phyloP scores from a whole-genome alignment of 331 rosid species.

The Erythrophleum ivorense region DNA sequence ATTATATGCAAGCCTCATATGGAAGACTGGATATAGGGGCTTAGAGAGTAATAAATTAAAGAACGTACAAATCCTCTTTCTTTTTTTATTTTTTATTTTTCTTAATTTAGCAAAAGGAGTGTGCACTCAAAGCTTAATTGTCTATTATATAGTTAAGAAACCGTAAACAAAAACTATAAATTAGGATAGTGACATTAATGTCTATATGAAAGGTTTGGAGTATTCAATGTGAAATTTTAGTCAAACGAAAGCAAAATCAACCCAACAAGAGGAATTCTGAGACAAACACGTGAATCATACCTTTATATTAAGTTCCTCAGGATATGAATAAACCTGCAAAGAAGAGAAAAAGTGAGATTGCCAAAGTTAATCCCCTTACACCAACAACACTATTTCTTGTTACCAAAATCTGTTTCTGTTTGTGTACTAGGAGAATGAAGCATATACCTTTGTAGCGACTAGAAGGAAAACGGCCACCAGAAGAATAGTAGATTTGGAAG shows the following conservation, averaged over 20 bases:
- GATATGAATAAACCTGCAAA: constrained; percentile 46
- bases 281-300: constrained; percentile 28
- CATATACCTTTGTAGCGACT: constrained; percentile 42
- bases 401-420: not conserved
- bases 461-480: constrained; percentile 44
- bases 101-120: not conserved
- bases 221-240: not conserved
- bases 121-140: not conserved
- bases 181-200: too few relatives aligned
- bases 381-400: not conserved
- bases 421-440: not conserved
- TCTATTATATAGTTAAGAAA: too few relatives aligned
- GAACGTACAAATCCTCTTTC: not conserved
- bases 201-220: too few relatives aligned
- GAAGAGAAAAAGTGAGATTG: not conserved
- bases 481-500: constrained; percentile 41
- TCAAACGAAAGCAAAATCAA: not conserved
- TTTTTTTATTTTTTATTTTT: not conserved
- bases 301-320: constrained; percentile 48
- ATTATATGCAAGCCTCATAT: too few relatives aligned
- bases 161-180: too few relatives aligned
- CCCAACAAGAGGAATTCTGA: not conserved
- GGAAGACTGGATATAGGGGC: too few relatives aligned
- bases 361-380: constrained; percentile 25
- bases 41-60: too few relatives aligned